These are phyloP conservation scores for Paraglomus occultum DNA, from an alignment of 192 early-diverging fungal species.

Conservation along the genomic window DNA sequence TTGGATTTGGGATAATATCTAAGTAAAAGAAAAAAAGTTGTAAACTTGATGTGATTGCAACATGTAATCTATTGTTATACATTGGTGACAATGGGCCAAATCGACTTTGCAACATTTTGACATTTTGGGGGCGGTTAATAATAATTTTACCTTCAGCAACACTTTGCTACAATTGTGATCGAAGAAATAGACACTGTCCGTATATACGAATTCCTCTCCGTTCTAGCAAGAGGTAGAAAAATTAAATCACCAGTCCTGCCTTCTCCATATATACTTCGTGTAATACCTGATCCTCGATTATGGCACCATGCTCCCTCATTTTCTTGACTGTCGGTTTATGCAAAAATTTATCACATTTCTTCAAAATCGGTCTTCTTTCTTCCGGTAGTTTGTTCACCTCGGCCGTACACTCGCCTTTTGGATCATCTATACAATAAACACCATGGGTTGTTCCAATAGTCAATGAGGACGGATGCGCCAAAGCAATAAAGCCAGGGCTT, in stretches of 20 bases:
- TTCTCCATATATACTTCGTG: too few species aligned
- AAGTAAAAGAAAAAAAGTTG: neutral
- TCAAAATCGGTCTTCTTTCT: constrained; percentile 30
- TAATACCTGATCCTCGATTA: constrained; percentile 15
- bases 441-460: constrained; percentile 42
- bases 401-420: neutral
- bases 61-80: too few species aligned
- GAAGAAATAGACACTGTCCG: constrained; percentile 44
- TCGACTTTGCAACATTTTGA: too few species aligned
- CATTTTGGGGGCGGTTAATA: neutral
- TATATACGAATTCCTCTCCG: constrained; percentile 34
- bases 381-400: constrained; percentile 21
- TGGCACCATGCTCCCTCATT: constrained; percentile 8
- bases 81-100: too few species aligned
- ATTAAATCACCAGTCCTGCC: neutral
- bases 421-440: constrained; percentile 38
- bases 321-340: constrained; percentile 40
- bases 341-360: constrained; percentile 35
- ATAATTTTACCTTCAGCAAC: constrained; percentile 34
- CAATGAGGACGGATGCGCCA: constrained; percentile 41
- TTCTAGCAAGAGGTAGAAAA: neutral
- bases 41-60: too few species aligned
- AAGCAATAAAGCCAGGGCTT: constrained; percentile 33
- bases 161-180: constrained; percentile 34
- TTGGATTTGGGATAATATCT: neutral